Evolutionary conservation across 345 rosid genomes (phyloP), one percentile per base, ranked within the genome.

Genomic region (Eutrema heterophyllum): DNA sequence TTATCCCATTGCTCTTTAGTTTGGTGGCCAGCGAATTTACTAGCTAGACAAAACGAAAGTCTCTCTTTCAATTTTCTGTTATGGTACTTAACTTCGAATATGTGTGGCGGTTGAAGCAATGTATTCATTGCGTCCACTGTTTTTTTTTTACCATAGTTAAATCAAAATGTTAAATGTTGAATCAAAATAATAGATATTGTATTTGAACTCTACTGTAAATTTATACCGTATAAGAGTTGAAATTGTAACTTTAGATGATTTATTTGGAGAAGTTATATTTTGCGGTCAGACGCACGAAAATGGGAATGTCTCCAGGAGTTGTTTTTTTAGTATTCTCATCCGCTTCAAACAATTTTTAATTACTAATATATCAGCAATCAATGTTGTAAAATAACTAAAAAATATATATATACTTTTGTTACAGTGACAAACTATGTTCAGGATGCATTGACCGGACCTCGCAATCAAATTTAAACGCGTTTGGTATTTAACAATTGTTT

Each of bases 401-500:
- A 21, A 21, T 21, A 21, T 21, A 21, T 21, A 21, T 21, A 21
- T 21, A 21, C 24, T 21, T 21, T 21, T 21, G 24, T 21, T 21
- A 1, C 24, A 36, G 40, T 36, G 6, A 44, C 18, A 60, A 60
- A 39, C 52, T 40, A 6, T 3, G 41, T 49, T 59, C 15, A 10
- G 15, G 39, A 49, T 16, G 43, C 52, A 15, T 27, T n/a, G 58
- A 13, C 24, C n/a, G 10, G 38, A 49, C 6, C 61, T 58, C 1
- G 36, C 56, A 14, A 58, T 60, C 58, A 48, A 70, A 70, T 6
- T 36, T 58, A 5, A 29, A 35, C 78, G 73, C 78, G 78, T 74
- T 74, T 58, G 62, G 67, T 74, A 49, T 12, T 46, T 39, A 67
- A 74, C 72, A 65, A 57, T 44, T 54, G 64, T 72, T 54, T 63